Evolutionary conservation across 192 early-diverging fungal species (phyloP).

Genomic region (Helicostylum pulchrum): DNA sequence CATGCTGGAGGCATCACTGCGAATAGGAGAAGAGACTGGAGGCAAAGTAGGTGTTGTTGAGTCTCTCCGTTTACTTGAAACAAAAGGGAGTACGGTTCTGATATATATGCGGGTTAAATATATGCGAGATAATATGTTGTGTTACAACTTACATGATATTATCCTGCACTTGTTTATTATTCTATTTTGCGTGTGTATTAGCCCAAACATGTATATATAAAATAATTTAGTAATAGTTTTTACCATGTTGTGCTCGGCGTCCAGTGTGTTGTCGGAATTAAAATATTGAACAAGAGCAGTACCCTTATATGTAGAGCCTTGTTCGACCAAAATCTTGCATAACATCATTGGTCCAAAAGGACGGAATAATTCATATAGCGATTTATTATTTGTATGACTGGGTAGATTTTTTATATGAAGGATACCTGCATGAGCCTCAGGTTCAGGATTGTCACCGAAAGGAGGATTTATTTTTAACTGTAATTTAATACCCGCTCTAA

Average conservation of each 20-base stretch:
- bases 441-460: conserved; percentile 25
- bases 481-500: conserved; percentile 20
- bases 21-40: too few species aligned
- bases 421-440: conserved; percentile 22
- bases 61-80: not conserved
- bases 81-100: conserved; percentile 9
- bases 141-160: conserved; percentile 16
- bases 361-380: conserved; percentile 38
- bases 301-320: conserved; percentile 28
- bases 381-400: conserved; percentile 21
- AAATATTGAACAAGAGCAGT: conserved; percentile 41
- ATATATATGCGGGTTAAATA: not conserved
- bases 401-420: conserved; percentile 37
- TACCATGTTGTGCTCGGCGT: conserved; percentile 35
- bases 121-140: conserved; percentile 9
- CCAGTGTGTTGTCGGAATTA: conserved; percentile 21
- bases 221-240: not conserved
- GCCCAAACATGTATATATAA: not conserved
- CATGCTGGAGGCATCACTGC: too few species aligned
- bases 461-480: conserved; percentile 26
- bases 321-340: conserved; percentile 32
- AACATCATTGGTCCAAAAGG: conserved; percentile 40
- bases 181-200: conserved; percentile 15
- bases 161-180: conserved; percentile 21
- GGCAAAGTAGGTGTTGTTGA: not conserved